Conservation (phyloP, 2,329 filamentous ascomycete species). For the Neonectria magnoliae region DNA sequence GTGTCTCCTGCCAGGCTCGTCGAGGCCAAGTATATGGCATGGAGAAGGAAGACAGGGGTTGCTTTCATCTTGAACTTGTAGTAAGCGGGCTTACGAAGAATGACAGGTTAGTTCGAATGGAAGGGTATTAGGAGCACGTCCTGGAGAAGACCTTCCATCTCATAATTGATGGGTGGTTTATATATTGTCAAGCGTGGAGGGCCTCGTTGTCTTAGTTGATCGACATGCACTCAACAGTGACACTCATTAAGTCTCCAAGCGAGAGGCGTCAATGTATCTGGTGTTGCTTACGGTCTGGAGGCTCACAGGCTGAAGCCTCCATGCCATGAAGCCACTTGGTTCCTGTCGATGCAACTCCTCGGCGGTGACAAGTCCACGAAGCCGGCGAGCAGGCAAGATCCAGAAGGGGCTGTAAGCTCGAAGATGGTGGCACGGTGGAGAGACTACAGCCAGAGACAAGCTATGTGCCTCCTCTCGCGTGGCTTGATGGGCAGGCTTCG, state of each 20-base stretch:
- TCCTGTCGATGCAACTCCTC: slow-evolving; percentile 1
- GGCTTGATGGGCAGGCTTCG: slow-evolving; percentile 1
- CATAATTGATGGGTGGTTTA: slow-evolving; percentile 5
- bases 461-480: slow-evolving; percentile 6
- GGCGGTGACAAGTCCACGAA: slow-evolving; percentile 12
- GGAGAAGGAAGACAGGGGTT: background rate
- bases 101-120: background rate
- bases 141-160: background rate
- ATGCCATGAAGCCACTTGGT: slow-evolving; percentile 2
- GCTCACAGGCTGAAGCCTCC: background rate
- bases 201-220: background rate
- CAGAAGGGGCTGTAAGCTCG: background rate
- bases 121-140: background rate
- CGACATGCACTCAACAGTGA: background rate
- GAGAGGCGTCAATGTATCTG: slow-evolving; percentile 7
- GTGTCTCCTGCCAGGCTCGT: slow-evolving; percentile 4
- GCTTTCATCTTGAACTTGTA: slow-evolving; percentile 15
- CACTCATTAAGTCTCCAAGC: background rate
- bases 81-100: background rate
- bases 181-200: slow-evolving; percentile 1
- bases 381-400: background rate
- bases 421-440: background rate
- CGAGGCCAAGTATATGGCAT: slow-evolving; percentile 4
- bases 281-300: background rate
- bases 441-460: slow-evolving; percentile 5